These are phyloP conservation scores for Thielaviopsis musarum DNA, from an alignment of 2,329 filamentous ascomycete genomes.

Conservation along the genomic window DNA sequence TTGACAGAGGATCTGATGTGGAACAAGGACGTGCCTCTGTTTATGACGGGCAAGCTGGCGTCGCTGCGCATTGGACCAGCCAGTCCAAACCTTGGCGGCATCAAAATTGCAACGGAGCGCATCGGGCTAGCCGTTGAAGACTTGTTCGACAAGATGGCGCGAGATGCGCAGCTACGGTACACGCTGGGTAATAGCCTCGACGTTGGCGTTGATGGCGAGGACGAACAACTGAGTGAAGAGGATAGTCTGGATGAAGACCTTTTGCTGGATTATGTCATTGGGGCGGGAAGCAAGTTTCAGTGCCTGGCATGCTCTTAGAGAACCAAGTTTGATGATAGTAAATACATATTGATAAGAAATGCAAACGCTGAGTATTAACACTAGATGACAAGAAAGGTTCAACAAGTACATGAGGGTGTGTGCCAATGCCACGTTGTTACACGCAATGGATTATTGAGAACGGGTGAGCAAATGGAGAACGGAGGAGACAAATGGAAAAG, in stretches of 20 bases:
- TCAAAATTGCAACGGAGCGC: conserved; percentile 54
- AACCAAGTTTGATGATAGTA: neutral
- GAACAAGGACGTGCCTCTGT: conserved; percentile 55
- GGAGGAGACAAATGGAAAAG: neutral
- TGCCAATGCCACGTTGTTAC: no score
- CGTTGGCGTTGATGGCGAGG: neutral
- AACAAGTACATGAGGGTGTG: neutral
- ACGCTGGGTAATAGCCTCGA: neutral
- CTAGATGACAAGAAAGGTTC: neutral
- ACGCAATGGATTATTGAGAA: no score
- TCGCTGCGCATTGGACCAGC: conserved; percentile 53
- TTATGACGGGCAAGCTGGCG: conserved; percentile 51
- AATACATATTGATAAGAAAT: neutral
- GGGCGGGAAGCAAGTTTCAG: conserved; percentile 8
- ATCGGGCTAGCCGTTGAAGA: conserved; percentile 50
- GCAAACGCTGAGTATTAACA: neutral
- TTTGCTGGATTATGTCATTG: neutral
- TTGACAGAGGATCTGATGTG: conserved; percentile 64
- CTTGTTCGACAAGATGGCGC: conserved; percentile 24
- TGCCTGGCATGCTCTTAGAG: neutral
- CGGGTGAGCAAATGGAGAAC: no score
- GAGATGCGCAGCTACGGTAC: neutral
- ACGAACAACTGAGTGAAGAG: neutral
- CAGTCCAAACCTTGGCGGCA: conserved; percentile 57
- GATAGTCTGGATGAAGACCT: neutral